Evolutionary conservation across 352 stramenopile species (phyloP).

Genomic region (Aphanomyces astaci): DNA sequence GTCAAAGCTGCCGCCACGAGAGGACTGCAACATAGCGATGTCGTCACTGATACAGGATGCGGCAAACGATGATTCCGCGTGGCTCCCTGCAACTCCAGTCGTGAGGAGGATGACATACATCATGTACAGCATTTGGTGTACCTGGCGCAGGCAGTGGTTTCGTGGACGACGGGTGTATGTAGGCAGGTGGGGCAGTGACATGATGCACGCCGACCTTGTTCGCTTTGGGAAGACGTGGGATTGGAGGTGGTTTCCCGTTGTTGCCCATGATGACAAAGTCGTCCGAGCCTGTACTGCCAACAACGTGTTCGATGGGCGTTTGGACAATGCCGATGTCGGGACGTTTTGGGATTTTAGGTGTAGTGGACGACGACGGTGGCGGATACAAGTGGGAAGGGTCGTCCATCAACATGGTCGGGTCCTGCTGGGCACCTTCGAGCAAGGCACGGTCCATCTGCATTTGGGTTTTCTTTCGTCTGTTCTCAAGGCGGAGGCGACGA

Average conservation of each 20-base stretch:
- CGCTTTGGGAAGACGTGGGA: constrained; percentile 7
- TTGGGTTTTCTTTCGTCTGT: constrained; percentile 15
- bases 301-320: constrained; percentile 27
- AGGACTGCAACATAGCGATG: constrained; percentile 19
- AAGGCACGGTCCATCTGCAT: constrained; percentile 13
- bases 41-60: constrained; percentile 12
- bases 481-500: constrained; percentile 8
- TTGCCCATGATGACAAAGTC: constrained; percentile 30
- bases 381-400: neutral
- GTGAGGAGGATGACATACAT: neutral
- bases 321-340: constrained; percentile 24
- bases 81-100: neutral
- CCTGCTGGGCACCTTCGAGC: constrained; percentile 16
- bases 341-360: constrained; percentile 27
- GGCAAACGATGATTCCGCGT: neutral
- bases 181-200: constrained; percentile 12
- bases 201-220: constrained; percentile 26
- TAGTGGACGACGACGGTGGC: constrained; percentile 22
- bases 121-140: too few relatives aligned
- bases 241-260: constrained; percentile 11
- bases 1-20: constrained; percentile 18
- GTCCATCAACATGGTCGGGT: neutral
- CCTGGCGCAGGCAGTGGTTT: neutral
- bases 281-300: constrained; percentile 23
- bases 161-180: constrained; percentile 25